These are phyloP conservation scores for Cordyceps farinosa DNA, from an alignment of 2,329 filamentous ascomycete genomes.

Conservation along the genomic window DNA sequence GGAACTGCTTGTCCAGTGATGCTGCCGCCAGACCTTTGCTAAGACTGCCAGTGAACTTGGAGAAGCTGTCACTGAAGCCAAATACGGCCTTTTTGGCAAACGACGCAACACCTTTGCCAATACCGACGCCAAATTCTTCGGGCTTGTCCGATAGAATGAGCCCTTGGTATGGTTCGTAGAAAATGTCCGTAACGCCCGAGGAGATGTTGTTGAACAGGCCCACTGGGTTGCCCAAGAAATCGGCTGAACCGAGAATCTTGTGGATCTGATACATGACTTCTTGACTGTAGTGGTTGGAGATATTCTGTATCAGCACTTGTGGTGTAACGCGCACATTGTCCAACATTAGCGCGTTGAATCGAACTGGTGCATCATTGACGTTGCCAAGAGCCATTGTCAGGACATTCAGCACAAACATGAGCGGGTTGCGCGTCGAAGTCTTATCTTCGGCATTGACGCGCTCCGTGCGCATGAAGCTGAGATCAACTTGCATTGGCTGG, in stretches of 20 bases:
- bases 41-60: constrained; percentile 95
- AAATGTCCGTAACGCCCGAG: constrained; percentile 95
- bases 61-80: constrained; percentile 94
- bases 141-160: constrained; percentile 94
- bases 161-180: constrained; percentile 98
- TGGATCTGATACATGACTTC: constrained; percentile 95
- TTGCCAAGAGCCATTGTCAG: constrained; percentile 99
- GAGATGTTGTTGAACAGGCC: constrained; percentile 98
- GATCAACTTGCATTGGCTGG: constrained; percentile 95
- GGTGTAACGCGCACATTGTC: constrained; percentile 94
- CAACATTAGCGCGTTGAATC: constrained; percentile 87
- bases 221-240: constrained; percentile 96
- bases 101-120: constrained; percentile 92
- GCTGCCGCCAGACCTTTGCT: constrained; percentile 94
- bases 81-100: constrained; percentile 99
- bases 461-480: constrained; percentile 96
- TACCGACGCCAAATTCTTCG: constrained; percentile 89
- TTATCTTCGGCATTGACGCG: constrained; percentile 95
- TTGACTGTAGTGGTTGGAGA: constrained; percentile 94
- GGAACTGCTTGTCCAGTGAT: constrained; percentile 97
- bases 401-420: constrained; percentile 99
- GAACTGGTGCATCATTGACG: constrained; percentile 93
- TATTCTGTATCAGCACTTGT: constrained; percentile 75
- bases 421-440: constrained; percentile 80
- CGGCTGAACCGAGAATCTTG: constrained; percentile 93